These are phyloP conservation scores for Arachnomyces sp. DNA, from an alignment of 2,329 filamentous ascomycete genomes.

Conservation along the genomic window DNA sequence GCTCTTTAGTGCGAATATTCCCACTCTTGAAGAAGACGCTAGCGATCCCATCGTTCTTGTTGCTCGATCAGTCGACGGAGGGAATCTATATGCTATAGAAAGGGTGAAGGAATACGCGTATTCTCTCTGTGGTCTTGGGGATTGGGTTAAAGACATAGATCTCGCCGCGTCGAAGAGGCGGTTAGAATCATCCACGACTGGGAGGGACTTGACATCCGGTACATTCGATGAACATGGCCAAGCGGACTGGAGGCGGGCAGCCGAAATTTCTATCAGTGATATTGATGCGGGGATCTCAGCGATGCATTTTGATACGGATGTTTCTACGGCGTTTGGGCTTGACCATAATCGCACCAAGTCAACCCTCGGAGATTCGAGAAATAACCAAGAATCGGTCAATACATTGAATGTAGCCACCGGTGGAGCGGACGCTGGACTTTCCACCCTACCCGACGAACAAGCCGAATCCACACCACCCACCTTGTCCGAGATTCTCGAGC, in stretches of 20 bases:
- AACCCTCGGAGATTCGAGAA: background rate
- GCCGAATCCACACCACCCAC: slow-evolving; percentile 20
- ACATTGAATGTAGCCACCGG: background rate
- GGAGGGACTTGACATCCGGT: slow-evolving; percentile 4
- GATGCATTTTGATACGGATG: slow-evolving; percentile 19
- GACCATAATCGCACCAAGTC: background rate
- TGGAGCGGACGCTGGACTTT: background rate
- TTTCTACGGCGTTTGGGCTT: slow-evolving; percentile 24
- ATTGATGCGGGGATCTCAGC: slow-evolving; percentile 14
- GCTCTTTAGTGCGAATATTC: slow-evolving; percentile 32
- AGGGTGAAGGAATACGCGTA: slow-evolving; percentile 32
- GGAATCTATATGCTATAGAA: slow-evolving; percentile 31
- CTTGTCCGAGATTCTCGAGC: slow-evolving; percentile 26
- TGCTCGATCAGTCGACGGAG: slow-evolving; percentile 19
- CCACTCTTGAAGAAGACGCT: slow-evolving; percentile 25
- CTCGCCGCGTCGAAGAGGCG: slow-evolving; percentile 30
- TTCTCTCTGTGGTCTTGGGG: slow-evolving; percentile 28
- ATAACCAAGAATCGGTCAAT: background rate
- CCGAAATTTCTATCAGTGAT: background rate
- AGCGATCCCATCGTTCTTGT: slow-evolving; percentile 25
- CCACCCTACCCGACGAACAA: slow-evolving; percentile 3
- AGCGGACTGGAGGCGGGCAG: background rate
- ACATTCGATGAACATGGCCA: background rate
- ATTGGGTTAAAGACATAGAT: slow-evolving; percentile 30
- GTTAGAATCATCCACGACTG: slow-evolving; percentile 9